Evolutionary conservation across 1,284 basidiomycete genomes (phyloP), one percentile per base, ranked within the genome.

Genomic region (Singerocomus inundabilis): DNA sequence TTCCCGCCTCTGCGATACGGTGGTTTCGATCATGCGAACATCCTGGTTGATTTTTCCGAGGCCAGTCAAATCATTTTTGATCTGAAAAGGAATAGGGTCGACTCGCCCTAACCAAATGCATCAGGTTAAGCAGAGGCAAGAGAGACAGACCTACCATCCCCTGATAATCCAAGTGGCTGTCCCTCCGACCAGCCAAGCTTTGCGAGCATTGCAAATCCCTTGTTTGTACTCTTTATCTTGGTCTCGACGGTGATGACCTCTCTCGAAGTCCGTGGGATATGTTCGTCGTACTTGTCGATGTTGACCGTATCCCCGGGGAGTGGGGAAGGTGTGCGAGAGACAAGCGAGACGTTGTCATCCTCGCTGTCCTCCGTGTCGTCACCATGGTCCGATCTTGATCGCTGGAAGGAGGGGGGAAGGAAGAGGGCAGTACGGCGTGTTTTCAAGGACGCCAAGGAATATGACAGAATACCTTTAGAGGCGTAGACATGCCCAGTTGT

Each of bases 101-200:
- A 86, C 75, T 48, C 88, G 86, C 39, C 85, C 89, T 91, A 56
- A 18, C 40, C 41, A 31, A 45, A 30, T 11, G 28, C 6, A 46
- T 41, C 32, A 37, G 37, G 32, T 3, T 11, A 13, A 11, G n/a
- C 15, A 13, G 29, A 34, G 10, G 28, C 13, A 31, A 35, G 18
- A 24, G 28, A 46, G 32, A 15, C 9, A 33, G 46, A 39, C 51
- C 18, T 60, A 89, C 88, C 88, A 49, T 90, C 83, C 16, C 76
- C 79, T 47, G 87, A 84, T n/a, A 86, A 57, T 10, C 89, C 88
- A 2, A 92, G 71, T 15, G 86, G 82, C 56, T 85, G 80, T 4
- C 89, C 89, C 62, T 89, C 85, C 0, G 76, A 71, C 89, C 89
- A 91, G 7, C 89, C 89, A 50, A 91, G 77, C 67, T 85, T 91